Evolutionary conservation across 1,139 yeast species (phyloP), one percentile per base, ranked within the genome.

Genomic region (Pichia sp.): DNA sequence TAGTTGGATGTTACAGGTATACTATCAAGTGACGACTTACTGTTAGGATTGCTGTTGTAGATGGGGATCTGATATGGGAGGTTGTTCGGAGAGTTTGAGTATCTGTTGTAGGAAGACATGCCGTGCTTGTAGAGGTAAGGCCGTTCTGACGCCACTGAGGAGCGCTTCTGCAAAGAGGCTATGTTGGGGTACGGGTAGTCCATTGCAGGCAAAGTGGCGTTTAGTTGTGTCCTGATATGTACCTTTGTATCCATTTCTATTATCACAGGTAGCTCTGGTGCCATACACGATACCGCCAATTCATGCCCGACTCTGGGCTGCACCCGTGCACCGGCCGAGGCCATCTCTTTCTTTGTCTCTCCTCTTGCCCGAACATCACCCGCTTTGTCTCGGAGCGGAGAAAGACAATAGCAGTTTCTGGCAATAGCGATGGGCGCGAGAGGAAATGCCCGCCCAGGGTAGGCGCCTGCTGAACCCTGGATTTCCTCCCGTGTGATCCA

Each of bases 1-100:
- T 74, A 83, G 57, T 73, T 75, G 7, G 86, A 81, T 7, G 20
- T 29, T 7, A 29, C 6, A 7, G 32, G 32, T 29, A 29, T 29
- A 15, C n/a, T n/a, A n/a, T n/a, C n/a, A n/a, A 7, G 16, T 15
- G 7, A 6, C 2, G 16, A 1, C 15, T 15, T 29, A 2, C 6
- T 6, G n/a, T 15, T 6, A 29, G 32, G n/a, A 4, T 15, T 15
- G 32, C 6, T 13, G 30, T 3, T 4, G 4, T 27, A n/a, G n/a
- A 26, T 12, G 7, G 13, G 32, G 32, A 11, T 25, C 9, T 25
- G 26, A 25, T 32, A 9, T 32, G 11, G 35, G 9, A 16, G 16
- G 20, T 30, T 30, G 35, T 36, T 36, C 3, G 39, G 11, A 20
- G 25, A 8, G 12, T 23, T 13, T 15, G 16, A 7, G 7, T 20